Conservation (phyloP, 1,284 basidiomycete genomes). For the Pseudozyma tsukubaensis region DNA sequence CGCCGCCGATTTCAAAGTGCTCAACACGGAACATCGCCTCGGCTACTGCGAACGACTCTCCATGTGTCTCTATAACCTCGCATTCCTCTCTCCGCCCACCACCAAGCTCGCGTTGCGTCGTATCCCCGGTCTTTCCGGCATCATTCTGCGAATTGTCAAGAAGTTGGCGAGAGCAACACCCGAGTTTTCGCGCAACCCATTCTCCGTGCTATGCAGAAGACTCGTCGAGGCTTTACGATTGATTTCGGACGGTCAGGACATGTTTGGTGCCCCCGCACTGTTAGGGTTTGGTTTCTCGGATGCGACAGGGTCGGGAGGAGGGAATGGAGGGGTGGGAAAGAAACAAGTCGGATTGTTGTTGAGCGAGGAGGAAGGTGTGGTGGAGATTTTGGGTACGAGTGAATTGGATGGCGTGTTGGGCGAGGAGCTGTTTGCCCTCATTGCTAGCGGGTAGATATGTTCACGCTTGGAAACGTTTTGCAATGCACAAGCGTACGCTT, state of each 20-base stretch:
- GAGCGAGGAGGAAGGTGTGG: constrained; percentile 43
- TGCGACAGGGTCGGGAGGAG: constrained; percentile 2
- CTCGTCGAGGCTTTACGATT: constrained; percentile 85
- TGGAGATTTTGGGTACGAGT: constrained; percentile 42
- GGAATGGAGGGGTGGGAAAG: constrained; percentile 11
- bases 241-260: constrained; percentile 81
- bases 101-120: constrained; percentile 78
- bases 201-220: constrained; percentile 77
- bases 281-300: constrained; percentile 53
- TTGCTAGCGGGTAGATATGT: constrained; percentile 21
- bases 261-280: constrained; percentile 75
- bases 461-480: neutral
- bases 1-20: constrained; percentile 80
- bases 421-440: constrained; percentile 42
- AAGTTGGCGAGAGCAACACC: constrained; percentile 71
- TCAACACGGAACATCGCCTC: constrained; percentile 77
- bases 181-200: constrained; percentile 74
- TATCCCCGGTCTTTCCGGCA: constrained; percentile 69
- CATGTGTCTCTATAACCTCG: constrained; percentile 85
- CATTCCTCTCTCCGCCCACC: constrained; percentile 81
- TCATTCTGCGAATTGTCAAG: constrained; percentile 71
- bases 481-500: constrained; percentile 1
- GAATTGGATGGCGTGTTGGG: constrained; percentile 38
- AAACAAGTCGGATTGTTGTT: constrained; percentile 42
- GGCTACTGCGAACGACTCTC: constrained; percentile 82